phyloP scores from a whole-genome alignment of 2,329 filamentous ascomycete genomes.

The Ophiostoma ips region DNA sequence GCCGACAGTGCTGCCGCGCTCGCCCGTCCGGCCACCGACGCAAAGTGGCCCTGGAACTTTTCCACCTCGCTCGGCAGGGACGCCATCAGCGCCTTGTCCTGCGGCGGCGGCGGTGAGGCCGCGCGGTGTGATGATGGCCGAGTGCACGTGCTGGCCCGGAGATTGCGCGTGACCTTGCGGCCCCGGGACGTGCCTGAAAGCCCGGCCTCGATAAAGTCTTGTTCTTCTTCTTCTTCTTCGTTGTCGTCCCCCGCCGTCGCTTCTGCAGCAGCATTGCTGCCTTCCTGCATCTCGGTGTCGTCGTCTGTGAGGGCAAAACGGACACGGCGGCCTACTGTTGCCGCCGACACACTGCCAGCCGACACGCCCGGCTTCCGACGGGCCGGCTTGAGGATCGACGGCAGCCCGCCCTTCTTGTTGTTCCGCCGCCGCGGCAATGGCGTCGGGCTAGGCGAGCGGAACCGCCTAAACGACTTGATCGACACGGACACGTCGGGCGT shows the following conservation, averaged over 20 bases:
- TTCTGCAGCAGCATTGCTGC: neutral
- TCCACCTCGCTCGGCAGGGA: constrained; percentile 24
- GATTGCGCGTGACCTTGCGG: neutral
- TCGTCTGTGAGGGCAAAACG: constrained; percentile 19
- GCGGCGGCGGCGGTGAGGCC: constrained; percentile 33
- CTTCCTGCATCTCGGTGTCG: neutral
- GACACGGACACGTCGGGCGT: constrained; percentile 35
- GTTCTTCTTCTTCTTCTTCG: too few species aligned
- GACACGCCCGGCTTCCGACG: neutral
- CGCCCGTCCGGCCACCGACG: constrained; percentile 8
- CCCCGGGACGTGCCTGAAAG: neutral
- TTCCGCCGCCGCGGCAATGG: constrained; percentile 15
- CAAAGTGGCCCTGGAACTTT: constrained; percentile 22
- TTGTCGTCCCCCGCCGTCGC: neutral
- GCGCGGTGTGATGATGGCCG: constrained; percentile 11
- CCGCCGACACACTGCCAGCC: neutral
- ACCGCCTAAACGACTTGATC: constrained; percentile 37
- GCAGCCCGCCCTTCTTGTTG: neutral
- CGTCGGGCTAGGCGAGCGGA: constrained; percentile 36
- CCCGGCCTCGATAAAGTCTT: constrained; percentile 10
- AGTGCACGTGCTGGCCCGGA: neutral
- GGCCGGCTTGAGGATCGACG: constrained; percentile 12
- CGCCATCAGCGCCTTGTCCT: constrained; percentile 16
- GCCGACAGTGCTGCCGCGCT: neutral
- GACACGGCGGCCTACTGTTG: constrained; percentile 20